phyloP scores from a whole-genome alignment of 768 basidiomycete genomes.

The Nidularia pulvinata region DNA sequence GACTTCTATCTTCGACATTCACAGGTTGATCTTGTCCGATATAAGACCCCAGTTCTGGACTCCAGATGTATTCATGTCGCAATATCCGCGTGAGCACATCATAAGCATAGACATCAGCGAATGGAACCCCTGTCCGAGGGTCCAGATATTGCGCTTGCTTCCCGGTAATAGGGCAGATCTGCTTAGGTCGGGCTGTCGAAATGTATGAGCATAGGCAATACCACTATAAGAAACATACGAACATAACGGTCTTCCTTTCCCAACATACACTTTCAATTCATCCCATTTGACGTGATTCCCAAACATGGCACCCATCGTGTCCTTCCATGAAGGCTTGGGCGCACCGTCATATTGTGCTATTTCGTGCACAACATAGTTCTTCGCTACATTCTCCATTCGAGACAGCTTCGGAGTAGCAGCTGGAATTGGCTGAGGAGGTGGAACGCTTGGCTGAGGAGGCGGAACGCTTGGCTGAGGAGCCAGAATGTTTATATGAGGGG shows the following conservation, averaged over 20 bases:
- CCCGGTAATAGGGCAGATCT: constrained; percentile 80
- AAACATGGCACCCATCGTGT: constrained; percentile 83
- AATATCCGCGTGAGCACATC: constrained; percentile 59
- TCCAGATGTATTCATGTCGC: constrained; percentile 74
- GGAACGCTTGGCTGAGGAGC: not conserved
- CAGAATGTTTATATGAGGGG: not conserved
- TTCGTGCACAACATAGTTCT: constrained; percentile 77
- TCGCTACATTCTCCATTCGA: no score
- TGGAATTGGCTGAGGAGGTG: no score
- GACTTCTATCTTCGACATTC: no score
- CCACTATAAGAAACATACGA: constrained; percentile 12
- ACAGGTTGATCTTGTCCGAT: constrained; percentile 17
- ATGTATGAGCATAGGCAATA: not conserved
- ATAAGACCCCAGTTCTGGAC: constrained; percentile 40
- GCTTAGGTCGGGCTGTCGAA: constrained; percentile 58
- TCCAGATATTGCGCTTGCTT: constrained; percentile 76
- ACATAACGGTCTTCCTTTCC: constrained; percentile 69
- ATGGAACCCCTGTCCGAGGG: constrained; percentile 80
- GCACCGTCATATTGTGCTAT: constrained; percentile 40
- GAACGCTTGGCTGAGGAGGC: not conserved
- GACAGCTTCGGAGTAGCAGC: no score
- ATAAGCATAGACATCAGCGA: constrained; percentile 69
- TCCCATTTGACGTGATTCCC: constrained; percentile 87
- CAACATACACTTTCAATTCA: constrained; percentile 60
- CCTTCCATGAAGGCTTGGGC: constrained; percentile 59